phyloP scores from a whole-genome alignment of 208 protist species.

The Strigomonas culicis region DNA sequence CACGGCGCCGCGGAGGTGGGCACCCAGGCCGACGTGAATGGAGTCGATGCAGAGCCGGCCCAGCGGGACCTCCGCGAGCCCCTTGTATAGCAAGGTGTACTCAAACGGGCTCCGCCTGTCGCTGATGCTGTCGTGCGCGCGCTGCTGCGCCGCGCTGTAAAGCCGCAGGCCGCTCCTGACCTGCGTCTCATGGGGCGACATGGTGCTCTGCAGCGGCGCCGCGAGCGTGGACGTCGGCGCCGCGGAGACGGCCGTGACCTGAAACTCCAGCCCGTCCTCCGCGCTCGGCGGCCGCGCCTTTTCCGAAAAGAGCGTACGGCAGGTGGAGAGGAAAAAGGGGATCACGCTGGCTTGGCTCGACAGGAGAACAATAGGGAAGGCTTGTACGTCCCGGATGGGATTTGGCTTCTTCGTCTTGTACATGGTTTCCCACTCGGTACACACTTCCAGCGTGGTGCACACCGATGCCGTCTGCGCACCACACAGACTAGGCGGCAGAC shows the following conservation, averaged over 20 bases:
- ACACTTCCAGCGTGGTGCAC: not conserved
- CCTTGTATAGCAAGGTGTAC: conserved; percentile 21
- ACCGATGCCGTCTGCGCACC: not conserved
- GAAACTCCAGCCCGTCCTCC: not conserved
- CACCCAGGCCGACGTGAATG: conserved; percentile 22
- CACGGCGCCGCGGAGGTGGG: conserved; percentile 34
- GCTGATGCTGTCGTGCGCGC: conserved; percentile 13
- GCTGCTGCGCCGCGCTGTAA: conserved; percentile 13
- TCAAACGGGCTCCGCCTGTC: conserved; percentile 26
- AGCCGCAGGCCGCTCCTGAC: conserved; percentile 19
- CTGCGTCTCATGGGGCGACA: conserved; percentile 25
- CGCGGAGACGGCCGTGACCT: conserved; percentile 20
- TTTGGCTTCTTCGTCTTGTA: conserved; percentile 5
- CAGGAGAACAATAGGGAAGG: not conserved
- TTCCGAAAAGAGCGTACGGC: not conserved
- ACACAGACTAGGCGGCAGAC: not conserved
- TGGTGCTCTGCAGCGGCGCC: conserved; percentile 21
- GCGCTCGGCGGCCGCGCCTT: not conserved
- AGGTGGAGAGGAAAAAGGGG: conserved; percentile 6
- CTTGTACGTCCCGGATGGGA: not conserved
- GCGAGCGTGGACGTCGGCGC: conserved; percentile 28
- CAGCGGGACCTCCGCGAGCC: conserved; percentile 18
- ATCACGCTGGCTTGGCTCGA: not conserved
- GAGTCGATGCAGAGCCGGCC: conserved; percentile 32
- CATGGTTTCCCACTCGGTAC: conserved; percentile 15